A percentile compares a stretch with the other conserved stretches of the same genome.
These are phyloP conservation scores for Vaccinium macrocarpon DNA, from an alignment of 148 eudicot species.

Conservation along the genomic window DNA sequence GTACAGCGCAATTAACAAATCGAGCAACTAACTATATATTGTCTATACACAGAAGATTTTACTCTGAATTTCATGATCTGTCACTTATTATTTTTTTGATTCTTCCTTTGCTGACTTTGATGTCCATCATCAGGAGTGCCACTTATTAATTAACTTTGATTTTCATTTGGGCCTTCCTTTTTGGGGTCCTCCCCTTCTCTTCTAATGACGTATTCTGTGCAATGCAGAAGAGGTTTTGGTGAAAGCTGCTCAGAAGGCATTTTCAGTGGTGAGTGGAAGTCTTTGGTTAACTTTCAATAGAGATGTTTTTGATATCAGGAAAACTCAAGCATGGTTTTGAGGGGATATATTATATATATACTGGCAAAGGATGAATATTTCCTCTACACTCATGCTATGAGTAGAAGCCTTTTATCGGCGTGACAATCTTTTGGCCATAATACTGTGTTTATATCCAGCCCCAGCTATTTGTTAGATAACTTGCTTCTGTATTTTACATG, in stretches of 20 bases:
- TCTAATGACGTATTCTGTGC: conserved; percentile 7
- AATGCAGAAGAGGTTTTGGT: conserved; percentile 47
- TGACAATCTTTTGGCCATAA: not conserved
- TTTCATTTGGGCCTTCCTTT: not conserved
- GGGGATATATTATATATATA: not conserved
- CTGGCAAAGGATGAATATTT: not conserved
- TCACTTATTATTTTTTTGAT: not conserved
- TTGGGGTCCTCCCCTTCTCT: conserved; percentile 8
- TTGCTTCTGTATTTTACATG: not conserved
- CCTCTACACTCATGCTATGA: not conserved
- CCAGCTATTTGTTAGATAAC: not conserved
- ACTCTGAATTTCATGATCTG: not conserved
- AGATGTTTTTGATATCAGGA: not conserved
- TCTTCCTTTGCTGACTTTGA: conserved; percentile 9
- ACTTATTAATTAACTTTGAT: not conserved
- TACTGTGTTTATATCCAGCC: not conserved
- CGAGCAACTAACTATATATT: not conserved
- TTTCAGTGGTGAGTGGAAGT: conserved; percentile 57
- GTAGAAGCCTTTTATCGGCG: not conserved
- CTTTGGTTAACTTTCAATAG: not conserved
- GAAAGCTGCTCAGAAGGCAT: conserved; percentile 37
- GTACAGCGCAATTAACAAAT: not conserved
- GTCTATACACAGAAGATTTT: not conserved
- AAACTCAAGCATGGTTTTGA: not conserved
- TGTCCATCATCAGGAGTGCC: not conserved